Conservation (phyloP, 1,139 yeast genomes). For the Candida mesenterica region DNA sequence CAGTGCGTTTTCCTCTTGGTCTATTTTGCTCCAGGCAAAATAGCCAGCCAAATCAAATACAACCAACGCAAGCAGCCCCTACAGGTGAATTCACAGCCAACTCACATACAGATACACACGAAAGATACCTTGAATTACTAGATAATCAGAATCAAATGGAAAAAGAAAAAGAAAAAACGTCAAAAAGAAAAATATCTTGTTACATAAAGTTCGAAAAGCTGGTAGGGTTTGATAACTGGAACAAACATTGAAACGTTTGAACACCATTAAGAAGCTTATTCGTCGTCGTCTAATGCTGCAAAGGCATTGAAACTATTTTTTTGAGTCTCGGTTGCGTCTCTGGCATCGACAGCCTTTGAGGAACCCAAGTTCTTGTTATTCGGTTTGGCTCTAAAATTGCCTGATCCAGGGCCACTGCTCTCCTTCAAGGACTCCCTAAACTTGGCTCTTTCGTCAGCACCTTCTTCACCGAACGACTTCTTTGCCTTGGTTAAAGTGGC, state of each 20-base stretch:
- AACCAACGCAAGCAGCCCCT: no score
- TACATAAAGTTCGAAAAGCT: no score
- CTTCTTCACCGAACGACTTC: conserved; percentile 51
- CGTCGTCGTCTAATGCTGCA: conserved; percentile 70
- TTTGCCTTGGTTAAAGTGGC: conserved; percentile 59
- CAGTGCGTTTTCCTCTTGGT: no score
- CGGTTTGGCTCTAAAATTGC: conserved; percentile 56
- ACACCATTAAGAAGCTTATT: no score
- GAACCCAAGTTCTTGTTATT: conserved; percentile 73
- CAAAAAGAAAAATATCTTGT: neutral
- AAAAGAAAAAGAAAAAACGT: neutral
- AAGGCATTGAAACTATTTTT: conserved; percentile 71
- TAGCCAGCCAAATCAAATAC: no score
- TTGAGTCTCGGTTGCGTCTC: conserved; percentile 67
- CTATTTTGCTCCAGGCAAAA: no score
- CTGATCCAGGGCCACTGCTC: conserved; percentile 15
- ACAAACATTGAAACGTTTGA: no score
- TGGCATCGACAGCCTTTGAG: conserved; percentile 69
- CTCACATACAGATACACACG: neutral
- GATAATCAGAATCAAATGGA: neutral
- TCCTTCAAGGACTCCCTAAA: conserved; percentile 48
- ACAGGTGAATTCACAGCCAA: no score
- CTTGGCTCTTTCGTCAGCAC: conserved; percentile 44
- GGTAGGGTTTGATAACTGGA: no score
- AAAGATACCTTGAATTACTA: neutral